Base-by-base conservation (phyloP, 164 flowering plant species). In the Magnolia sinica region DNA sequence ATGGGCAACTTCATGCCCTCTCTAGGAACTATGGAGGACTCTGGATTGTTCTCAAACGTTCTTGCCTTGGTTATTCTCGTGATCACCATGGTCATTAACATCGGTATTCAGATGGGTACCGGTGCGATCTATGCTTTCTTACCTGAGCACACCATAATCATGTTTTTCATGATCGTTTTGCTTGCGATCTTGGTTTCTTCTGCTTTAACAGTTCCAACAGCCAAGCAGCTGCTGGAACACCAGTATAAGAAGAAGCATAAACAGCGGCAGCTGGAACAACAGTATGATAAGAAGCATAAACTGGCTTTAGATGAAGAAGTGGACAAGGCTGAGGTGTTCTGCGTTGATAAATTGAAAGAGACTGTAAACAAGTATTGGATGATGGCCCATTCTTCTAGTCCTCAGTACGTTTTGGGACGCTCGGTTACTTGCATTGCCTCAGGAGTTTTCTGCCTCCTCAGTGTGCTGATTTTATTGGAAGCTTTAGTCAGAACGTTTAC, bases 1-100 rank as follows among this genome's bases (percentile, higher is more conserved):
- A 89, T 89, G 83, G 91, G 80, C 66, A 85, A 88, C 64, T 86
- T 85, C n/a, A 82, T 91, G 87, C 89, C 93, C 63, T 91, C 93
- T 58, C 70, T 90, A 50, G 93, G 93, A 19, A 24, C 78, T 37
- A 85, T 86, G 91, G 79, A 83, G 19, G 82, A 70, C 58, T 72
- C 75, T 51, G 93, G 88, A 51, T 64, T 86, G 24, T 7, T 76
- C 61, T 75, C 78, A 78, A 88, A 90, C 63, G 74, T 91, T 0
- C 64, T 86, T n/a, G 93, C 96, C 70, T 29, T 91, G 67, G 87
- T 77, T 18, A 88, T 90, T 31, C 87, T 91, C 2, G 86, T 91
- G 5, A 75, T 88, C 45, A 90, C 93, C 1, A 65, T 84, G 1
- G 59, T 90, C 0, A 89, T 84, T 8, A 88, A 91, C 55, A 78